These are phyloP conservation scores for Galeopsis tetrahit DNA, from an alignment of 257 asterid genomes.

Conservation along the genomic window DNA sequence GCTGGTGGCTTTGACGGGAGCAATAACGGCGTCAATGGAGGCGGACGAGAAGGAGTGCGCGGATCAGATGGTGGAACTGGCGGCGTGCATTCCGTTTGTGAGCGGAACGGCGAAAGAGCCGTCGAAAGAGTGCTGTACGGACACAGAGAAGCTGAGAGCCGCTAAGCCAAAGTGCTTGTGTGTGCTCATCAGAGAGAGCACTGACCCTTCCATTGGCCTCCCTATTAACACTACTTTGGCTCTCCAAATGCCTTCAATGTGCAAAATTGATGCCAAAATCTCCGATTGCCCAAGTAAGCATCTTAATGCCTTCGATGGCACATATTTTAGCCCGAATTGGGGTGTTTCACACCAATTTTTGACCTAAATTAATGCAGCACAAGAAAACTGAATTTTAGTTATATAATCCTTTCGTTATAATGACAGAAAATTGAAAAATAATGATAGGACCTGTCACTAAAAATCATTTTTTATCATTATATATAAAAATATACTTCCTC, in stretches of 20 bases:
- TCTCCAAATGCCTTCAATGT: slow-evolving; percentile 62
- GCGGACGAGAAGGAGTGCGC: slow-evolving; percentile 69
- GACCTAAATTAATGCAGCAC: no score
- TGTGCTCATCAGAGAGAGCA: slow-evolving; percentile 69
- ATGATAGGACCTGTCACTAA: no score
- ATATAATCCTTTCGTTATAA: no score
- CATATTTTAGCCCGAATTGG: no score
- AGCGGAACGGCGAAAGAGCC: slow-evolving; percentile 66
- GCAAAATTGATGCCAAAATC: slow-evolving; percentile 63
- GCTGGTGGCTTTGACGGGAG: slow-evolving; percentile 20
- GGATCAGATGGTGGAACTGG: slow-evolving; percentile 54
- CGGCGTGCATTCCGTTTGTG: slow-evolving; percentile 65
- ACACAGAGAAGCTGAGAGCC: slow-evolving; percentile 46
- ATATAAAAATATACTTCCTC: no score
- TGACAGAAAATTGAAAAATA: no score
- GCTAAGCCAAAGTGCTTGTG: slow-evolving; percentile 69
- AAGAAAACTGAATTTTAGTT: no score
- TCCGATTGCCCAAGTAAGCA: slow-evolving; percentile 63
- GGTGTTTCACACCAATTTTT: no score
- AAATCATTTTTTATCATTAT: no score
- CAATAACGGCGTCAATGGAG: slow-evolving; percentile 38
- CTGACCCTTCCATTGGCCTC: slow-evolving; percentile 63
- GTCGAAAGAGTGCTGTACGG: slow-evolving; percentile 57
- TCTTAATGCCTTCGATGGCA: no score
- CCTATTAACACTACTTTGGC: slow-evolving; percentile 72